A percentile compares a stretch with the other conserved stretches of the same genome.
phyloP scores from a whole-genome alignment of 106 monocot genomes.

The Vanilla planifolia region DNA sequence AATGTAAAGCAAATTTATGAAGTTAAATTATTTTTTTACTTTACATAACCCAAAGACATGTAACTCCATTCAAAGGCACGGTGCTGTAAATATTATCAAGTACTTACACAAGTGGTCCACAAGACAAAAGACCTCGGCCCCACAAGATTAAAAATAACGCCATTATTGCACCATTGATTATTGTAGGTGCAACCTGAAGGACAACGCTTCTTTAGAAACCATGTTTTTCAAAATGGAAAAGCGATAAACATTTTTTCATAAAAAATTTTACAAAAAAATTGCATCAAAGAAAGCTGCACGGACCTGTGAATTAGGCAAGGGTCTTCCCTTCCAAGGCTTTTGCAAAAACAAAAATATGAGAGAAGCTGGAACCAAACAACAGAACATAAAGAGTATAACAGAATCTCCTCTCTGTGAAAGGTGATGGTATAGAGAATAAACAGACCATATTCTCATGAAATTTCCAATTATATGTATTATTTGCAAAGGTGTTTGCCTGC shows the following conservation, averaged over 20 bases:
- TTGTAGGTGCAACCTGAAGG: conserved; percentile 75
- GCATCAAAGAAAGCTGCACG: conserved; percentile 5
- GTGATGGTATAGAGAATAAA: conserved; percentile 81
- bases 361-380: conserved; percentile 80
- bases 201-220: conserved; percentile 8
- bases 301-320: conserved; percentile 94
- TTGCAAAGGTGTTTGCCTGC: conserved; percentile 78
- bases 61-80: background rate
- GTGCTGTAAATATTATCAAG: background rate
- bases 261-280: background rate
- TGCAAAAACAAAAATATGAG: conserved; percentile 77
- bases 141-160: conserved; percentile 78
- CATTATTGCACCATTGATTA: conserved; percentile 95
- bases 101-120: conserved; percentile 93
- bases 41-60: background rate
- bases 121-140: conserved; percentile 91
- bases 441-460: conserved; percentile 97
- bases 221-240: background rate
- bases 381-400: conserved; percentile 74
- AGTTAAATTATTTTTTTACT: background rate
- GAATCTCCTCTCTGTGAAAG: conserved; percentile 55
- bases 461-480: conserved; percentile 79
- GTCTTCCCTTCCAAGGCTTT: conserved; percentile 93
- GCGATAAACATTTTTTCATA: background rate
- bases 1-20: background rate